phyloP scores from a whole-genome alignment of 1,284 basidiomycete genomes.

The Austroboletus rostrupii region DNA sequence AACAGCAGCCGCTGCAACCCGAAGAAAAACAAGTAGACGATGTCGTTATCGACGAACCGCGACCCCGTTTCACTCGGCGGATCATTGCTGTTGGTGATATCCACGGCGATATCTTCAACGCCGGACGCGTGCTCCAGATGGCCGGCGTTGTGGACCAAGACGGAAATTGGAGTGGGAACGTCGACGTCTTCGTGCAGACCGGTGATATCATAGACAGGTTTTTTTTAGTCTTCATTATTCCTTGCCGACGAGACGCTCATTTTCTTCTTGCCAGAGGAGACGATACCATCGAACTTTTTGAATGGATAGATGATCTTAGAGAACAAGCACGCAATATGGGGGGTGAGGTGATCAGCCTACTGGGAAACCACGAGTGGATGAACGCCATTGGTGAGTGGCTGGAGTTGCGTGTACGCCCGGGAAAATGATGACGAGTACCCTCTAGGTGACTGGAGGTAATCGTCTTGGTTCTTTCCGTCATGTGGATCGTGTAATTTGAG shows the following conservation, averaged over 20 bases:
- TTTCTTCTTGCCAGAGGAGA: slow-evolving; percentile 56
- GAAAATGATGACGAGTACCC: slow-evolving; percentile 7
- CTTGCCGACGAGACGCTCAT: slow-evolving; percentile 5
- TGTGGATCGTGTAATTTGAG: slow-evolving; percentile 1
- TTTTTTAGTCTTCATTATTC: slow-evolving; percentile 24
- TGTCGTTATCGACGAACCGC: slow-evolving; percentile 18
- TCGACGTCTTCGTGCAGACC: slow-evolving; percentile 86
- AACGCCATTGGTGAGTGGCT: slow-evolving; percentile 67
- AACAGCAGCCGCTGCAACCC: slow-evolving; percentile 16
- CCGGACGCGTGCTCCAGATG: slow-evolving; percentile 69
- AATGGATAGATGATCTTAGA: slow-evolving; percentile 80
- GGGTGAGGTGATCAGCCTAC: slow-evolving; percentile 69
- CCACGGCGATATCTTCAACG: slow-evolving; percentile 62
- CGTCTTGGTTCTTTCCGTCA: slow-evolving; percentile 12
- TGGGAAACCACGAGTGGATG: slow-evolving; percentile 94
- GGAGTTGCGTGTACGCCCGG: not conserved
- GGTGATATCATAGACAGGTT: slow-evolving; percentile 90
- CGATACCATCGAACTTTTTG: slow-evolving; percentile 80
- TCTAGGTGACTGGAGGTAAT: slow-evolving; percentile 78
- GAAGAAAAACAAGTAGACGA: slow-evolving; percentile 5
- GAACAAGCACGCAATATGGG: slow-evolving; percentile 66
- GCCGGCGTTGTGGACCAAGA: slow-evolving; percentile 66
- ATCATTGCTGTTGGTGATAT: slow-evolving; percentile 69
- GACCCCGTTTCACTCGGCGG: slow-evolving; percentile 31
- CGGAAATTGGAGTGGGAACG: slow-evolving; percentile 73